Base-by-base conservation (phyloP, 768 basidiomycete genomes). In the Mycena belliarum region DNA sequence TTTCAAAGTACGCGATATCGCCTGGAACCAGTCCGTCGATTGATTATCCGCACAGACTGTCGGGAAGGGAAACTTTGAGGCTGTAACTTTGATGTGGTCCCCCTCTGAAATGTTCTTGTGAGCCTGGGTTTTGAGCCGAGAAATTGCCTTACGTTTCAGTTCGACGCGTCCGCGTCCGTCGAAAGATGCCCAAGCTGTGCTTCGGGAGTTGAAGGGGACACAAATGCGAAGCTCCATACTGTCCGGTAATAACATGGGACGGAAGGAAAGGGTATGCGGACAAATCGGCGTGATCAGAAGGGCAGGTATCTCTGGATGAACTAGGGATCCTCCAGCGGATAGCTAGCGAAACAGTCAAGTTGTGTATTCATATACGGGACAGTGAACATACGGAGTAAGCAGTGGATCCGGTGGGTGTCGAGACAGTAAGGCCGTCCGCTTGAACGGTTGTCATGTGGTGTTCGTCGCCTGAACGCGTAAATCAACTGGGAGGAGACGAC, bases 391-490 rank as follows among this genome's bases (percentile, higher is more conserved):
- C 93, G 16, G 97, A 99, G 73, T 99, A 99, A 4, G 97, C 97
- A 12, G 97, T 99, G 24, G 97, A 98, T 5, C 97, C 97, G 0
- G 97, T 99, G 9, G 97, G 97, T 0, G 97, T 99, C 32, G 97
- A 89, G 16, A 99, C 88, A 28, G 91, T 93, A 41, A 99, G 77
- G 14, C 97, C 97, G 67, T 99, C 97, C 0, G 95, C 97, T 75
- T 98, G 97, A 3, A 98, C 97, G 2, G 97, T 99, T 1, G 97
- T 99, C 83, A 99, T 88, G 76, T 98, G 97, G 72, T 99, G 93
- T 63, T 99, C 96, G 69, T 99, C 97, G 59, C 95, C 96, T 98
- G 29, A 12, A 62, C 12, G 32, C 38, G 15, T 50, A 50, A 56
- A 37, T 24, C 64, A 21, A 69, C 58, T 45, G 50, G 18, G 20